phyloP scores from a whole-genome alignment of 2,329 filamentous ascomycete genomes.

The Orbilia ellipsospora region DNA sequence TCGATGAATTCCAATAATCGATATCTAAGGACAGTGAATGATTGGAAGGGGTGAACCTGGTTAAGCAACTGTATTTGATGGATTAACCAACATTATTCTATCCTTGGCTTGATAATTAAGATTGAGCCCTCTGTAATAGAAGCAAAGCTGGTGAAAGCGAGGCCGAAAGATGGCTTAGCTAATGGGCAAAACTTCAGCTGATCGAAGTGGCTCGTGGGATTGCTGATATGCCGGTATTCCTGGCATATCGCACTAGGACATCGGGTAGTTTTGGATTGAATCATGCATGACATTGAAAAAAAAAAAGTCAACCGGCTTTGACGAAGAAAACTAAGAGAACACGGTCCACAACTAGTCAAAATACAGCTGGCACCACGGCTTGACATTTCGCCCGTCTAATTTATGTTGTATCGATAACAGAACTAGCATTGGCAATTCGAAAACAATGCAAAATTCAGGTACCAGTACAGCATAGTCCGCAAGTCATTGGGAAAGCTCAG shows the following conservation, averaged over 20 bases:
- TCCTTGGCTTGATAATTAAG: not conserved
- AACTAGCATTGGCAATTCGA: constrained; percentile 4
- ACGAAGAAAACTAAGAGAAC: constrained; percentile 14
- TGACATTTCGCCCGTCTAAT: constrained; percentile 6
- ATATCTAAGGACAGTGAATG: constrained; percentile 7
- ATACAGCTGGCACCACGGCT: constrained; percentile 28
- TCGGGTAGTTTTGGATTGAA: constrained; percentile 8
- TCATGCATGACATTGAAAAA: constrained; percentile 23
- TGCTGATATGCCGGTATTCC: constrained; percentile 11
- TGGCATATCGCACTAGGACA: constrained; percentile 24
- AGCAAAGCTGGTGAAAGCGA: not conserved
- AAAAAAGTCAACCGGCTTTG: not conserved
- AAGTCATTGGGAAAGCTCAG: constrained; percentile 1
- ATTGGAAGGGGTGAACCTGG: constrained; percentile 22
- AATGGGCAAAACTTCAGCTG: constrained; percentile 30
- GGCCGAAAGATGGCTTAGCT: constrained; percentile 26
- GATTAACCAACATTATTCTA: not conserved
- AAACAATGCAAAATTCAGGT: constrained; percentile 14
- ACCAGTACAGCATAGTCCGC: not conserved
- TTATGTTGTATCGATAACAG: constrained; percentile 6
- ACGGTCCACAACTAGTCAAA: constrained; percentile 3
- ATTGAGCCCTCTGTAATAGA: not conserved
- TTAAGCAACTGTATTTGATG: not conserved
- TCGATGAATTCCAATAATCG: not conserved
- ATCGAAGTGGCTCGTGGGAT: constrained; percentile 36